phyloP scores from a whole-genome alignment of 148 eudicot species.

The Cornus controversa region DNA sequence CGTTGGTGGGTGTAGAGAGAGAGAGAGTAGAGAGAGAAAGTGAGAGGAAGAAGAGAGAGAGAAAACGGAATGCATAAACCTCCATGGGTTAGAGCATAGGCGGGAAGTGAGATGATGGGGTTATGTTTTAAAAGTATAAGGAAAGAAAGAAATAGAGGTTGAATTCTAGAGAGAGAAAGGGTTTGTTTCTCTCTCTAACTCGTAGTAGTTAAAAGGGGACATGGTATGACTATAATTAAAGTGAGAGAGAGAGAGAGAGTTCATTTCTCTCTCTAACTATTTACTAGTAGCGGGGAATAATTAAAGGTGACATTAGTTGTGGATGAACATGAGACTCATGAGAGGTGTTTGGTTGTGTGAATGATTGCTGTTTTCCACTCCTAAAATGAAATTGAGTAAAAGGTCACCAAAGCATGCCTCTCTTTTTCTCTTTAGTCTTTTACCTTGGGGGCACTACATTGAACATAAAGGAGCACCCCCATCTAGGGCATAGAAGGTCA shows the following conservation, averaged over 20 bases:
- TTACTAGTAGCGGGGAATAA: not conserved
- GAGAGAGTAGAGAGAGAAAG: conserved; percentile 19
- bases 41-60: conserved; percentile 12
- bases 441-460: not conserved
- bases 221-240: not conserved
- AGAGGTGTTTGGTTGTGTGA: conserved; percentile 15
- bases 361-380: conserved; percentile 45
- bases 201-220: not conserved
- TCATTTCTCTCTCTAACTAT: not conserved
- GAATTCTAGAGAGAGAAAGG: not conserved
- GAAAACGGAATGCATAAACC: conserved; percentile 7
- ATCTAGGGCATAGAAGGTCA: not conserved
- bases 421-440: not conserved
- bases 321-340: conserved; percentile 9
- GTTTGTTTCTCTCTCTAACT: not conserved
- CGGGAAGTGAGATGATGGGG: conserved; percentile 22
- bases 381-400: conserved; percentile 9
- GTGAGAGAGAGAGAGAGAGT: not conserved
- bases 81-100: conserved; percentile 35
- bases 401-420: not conserved
- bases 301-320: not conserved
- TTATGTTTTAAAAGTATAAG: conserved; percentile 20
- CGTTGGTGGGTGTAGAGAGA: conserved; percentile 38
- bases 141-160: not conserved
- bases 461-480: not conserved